Evolutionary conservation across 1,139 yeast genomes (phyloP).

Genomic region (Geotrichum siamense): DNA sequence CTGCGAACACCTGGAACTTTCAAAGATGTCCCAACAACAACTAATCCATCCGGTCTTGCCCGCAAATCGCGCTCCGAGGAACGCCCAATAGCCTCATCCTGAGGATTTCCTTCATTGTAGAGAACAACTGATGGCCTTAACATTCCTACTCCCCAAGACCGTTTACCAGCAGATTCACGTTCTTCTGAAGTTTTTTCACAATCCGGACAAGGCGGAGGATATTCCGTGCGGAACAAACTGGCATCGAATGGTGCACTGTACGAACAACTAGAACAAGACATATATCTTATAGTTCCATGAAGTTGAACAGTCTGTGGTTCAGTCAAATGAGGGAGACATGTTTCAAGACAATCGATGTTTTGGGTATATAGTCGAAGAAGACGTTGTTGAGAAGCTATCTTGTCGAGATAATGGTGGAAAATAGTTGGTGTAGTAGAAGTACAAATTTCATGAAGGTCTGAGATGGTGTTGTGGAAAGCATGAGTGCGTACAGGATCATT

Average conservation of each 20-base stretch:
- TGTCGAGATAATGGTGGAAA: conserved; percentile 58
- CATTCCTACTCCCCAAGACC: conserved; percentile 68
- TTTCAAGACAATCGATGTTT: conserved; percentile 43
- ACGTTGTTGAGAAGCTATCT: conserved; percentile 53
- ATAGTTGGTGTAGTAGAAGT: conserved; percentile 57
- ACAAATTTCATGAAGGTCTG: conserved; percentile 51
- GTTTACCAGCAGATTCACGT: conserved; percentile 54
- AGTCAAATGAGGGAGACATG: conserved; percentile 41
- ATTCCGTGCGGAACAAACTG: conserved; percentile 29
- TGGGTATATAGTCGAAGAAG: conserved; percentile 55
- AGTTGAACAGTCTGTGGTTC: conserved; percentile 59
- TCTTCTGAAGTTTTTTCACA: conserved; percentile 48
- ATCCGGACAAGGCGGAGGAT: conserved; percentile 49
- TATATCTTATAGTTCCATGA: conserved; percentile 70
- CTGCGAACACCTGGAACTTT: conserved; percentile 82
- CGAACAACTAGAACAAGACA: conserved; percentile 72
- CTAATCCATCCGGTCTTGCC: conserved; percentile 62
- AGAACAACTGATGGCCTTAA: conserved; percentile 76
- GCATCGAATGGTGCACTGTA: conserved; percentile 42
- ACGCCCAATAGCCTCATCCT: conserved; percentile 70
- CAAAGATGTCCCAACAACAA: conserved; percentile 80
- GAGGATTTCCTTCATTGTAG: conserved; percentile 84
- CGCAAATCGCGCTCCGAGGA: conserved; percentile 62
- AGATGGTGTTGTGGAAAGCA: conserved; percentile 67
- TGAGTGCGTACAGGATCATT: conserved; percentile 53